Base-by-base conservation (phyloP, 768 basidiomycete genomes). In the Rhizopogon vesiculosus region DNA sequence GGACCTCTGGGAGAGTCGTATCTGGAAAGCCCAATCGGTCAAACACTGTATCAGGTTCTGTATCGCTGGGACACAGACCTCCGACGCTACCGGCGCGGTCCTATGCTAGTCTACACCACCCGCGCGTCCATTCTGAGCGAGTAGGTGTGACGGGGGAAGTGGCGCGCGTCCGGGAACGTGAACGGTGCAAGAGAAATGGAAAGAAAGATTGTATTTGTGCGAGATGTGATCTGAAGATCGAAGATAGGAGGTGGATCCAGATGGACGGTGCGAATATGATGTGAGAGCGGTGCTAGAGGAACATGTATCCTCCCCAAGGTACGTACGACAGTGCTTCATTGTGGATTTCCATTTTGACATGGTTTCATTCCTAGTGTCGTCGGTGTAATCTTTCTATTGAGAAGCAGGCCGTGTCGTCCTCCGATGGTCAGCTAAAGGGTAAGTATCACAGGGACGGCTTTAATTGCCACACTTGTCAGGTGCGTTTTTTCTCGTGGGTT, bases 241-340 rank as follows among this genome's bases (percentile, higher is more conserved):
- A 87, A 39, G 88, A 93, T 66, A 87, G 88, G 60, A 75, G 89
- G 61, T 95, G 86, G 92, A 87, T 91, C 57, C 79, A 77, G 65
- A 85, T 84, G 71, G 92, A 87, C 67, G 80, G 76, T n/a, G 86
- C 82, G 55, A 82, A 73, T 39, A 84, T 93, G 39, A 72, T 97
- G 62, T 97, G 95, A 69, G 95, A 95, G 66, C 73, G 71, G 63
- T 95, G 94, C 69, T 97, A 93, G 94, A 97, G 95, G 78, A 85
- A 89, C 64, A 89, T 96, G 86, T 97, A 96, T 74, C n/a, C 72
- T 97, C 58, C 94, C 94, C 57, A 93, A 93, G 77, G 91, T 89
- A 59, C 42, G 82, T 69, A 35, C 51, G 33, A 16, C 35, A 35
- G 35, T 3, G 4, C n/a, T 29, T 43, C 45, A 45, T 25, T 19